Evolutionary conservation across 2,329 filamentous ascomycete species (phyloP).

Genomic region (Calonectria pauciramosa): DNA sequence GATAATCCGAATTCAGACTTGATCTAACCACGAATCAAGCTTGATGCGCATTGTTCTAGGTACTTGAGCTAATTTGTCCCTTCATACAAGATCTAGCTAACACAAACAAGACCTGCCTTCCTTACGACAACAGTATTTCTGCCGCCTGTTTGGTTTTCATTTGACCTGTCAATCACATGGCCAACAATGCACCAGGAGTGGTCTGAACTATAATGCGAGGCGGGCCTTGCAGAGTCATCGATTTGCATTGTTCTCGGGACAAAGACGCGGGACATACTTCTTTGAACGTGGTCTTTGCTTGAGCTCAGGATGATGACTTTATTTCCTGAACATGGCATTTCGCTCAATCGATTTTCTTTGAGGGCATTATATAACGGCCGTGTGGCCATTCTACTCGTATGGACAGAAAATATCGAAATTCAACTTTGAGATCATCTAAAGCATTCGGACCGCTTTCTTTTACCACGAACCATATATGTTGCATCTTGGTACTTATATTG

Average conservation of each 20-base stretch:
- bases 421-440: not conserved
- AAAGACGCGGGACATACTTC: constrained; percentile 26
- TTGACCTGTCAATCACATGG: not conserved
- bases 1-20: not conserved
- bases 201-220: not conserved
- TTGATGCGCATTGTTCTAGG: not conserved
- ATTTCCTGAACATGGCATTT: not conserved
- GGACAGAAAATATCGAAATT: not conserved
- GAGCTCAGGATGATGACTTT: not conserved
- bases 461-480: not conserved
- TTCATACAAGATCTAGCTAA: not conserved
- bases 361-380: not conserved
- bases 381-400: not conserved
- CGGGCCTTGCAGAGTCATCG: not conserved
- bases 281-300: not conserved
- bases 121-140: not conserved
- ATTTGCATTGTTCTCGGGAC: not conserved
- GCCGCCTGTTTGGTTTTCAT: not conserved
- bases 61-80: not conserved
- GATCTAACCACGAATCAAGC: not conserved
- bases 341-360: not conserved
- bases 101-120: not conserved
- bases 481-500: not conserved
- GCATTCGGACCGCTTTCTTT: not conserved
- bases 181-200: not conserved